Percentiles rank a stretch among this genome's conserved stretches.
phyloP scores from a whole-genome alignment of 129 eudicot species.

The Lactuca sativa region DNA sequence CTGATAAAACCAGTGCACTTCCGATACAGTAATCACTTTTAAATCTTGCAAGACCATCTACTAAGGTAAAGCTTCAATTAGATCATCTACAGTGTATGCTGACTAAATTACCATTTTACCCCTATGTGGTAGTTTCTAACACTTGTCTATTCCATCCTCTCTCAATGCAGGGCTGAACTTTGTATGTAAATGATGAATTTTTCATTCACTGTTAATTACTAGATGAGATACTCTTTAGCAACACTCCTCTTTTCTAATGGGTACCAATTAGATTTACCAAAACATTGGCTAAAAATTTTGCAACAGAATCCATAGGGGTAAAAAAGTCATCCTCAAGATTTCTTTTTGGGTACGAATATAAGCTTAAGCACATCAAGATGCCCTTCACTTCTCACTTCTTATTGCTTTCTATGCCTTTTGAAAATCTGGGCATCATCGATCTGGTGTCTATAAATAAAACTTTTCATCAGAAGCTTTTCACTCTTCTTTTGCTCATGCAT shows the following conservation, averaged over 20 bases:
- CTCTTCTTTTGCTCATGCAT: constrained; percentile 33
- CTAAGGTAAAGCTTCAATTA: constrained; percentile 59
- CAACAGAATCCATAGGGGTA: constrained; percentile 28
- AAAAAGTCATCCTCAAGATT: no score
- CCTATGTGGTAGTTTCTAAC: background rate
- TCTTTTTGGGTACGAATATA: no score
- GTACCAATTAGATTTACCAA: constrained; percentile 38
- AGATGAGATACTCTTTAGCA: constrained; percentile 40
- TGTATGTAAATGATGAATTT: constrained; percentile 13
- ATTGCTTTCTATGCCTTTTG: no score
- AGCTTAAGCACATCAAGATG: constrained; percentile 47
- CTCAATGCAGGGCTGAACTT: no score
- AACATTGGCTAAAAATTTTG: constrained; percentile 37
- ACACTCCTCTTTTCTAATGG: constrained; percentile 33
- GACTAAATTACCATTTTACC: background rate
- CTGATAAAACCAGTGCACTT: constrained; percentile 38
- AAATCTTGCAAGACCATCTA: constrained; percentile 32
- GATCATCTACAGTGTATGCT: background rate
- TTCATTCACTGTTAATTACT: constrained; percentile 52
- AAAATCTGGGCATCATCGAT: constrained; percentile 29
- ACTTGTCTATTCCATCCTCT: no score
- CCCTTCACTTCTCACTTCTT: no score
- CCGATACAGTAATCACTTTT: no score
- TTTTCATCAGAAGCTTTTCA: constrained; percentile 41
- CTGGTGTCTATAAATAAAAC: constrained; percentile 46